A percentile compares a stretch with the other conserved stretches of the same genome.
phyloP scores from a whole-genome alignment of 106 monocot species.

The Chionographis japonica region DNA sequence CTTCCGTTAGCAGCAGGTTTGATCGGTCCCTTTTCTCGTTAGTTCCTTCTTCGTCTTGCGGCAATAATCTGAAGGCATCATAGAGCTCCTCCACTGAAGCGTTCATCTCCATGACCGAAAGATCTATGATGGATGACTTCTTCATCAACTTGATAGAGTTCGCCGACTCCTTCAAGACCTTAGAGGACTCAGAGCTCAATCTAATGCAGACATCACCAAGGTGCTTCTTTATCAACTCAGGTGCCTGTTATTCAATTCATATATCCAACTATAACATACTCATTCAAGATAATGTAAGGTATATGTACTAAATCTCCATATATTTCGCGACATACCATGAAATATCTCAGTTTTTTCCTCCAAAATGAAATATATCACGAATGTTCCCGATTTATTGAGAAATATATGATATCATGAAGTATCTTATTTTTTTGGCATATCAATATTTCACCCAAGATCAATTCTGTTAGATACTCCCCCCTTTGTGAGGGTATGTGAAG shows the following conservation, averaged over 20 bases:
- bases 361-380: no score
- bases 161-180: constrained; percentile 14
- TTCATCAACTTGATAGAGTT: constrained; percentile 20
- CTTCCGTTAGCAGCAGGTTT: constrained; percentile 17
- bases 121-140: constrained; percentile 5
- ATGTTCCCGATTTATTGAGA: no score
- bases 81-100: constrained; percentile 9
- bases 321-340: no score
- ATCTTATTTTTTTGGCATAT: no score
- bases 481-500: no score
- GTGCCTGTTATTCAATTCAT: constrained; percentile 3
- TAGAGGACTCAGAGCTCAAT: constrained; percentile 5
- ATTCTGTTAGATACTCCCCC: no score
- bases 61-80: constrained; percentile 5
- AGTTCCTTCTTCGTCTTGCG: neutral
- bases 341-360: no score
- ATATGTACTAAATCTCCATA: no score
- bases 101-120: constrained; percentile 9
- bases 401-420: no score
- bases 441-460: no score
- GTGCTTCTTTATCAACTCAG: constrained; percentile 14
- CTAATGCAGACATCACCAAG: neutral
- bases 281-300: no score
- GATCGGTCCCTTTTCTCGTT: neutral
- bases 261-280: neutral